Percentiles rank a stretch among this genome's conserved stretches.
These are phyloP conservation scores for Diphasiastrum complanatum DNA, from an alignment of 83 land plant genomes.

Conservation along the genomic window DNA sequence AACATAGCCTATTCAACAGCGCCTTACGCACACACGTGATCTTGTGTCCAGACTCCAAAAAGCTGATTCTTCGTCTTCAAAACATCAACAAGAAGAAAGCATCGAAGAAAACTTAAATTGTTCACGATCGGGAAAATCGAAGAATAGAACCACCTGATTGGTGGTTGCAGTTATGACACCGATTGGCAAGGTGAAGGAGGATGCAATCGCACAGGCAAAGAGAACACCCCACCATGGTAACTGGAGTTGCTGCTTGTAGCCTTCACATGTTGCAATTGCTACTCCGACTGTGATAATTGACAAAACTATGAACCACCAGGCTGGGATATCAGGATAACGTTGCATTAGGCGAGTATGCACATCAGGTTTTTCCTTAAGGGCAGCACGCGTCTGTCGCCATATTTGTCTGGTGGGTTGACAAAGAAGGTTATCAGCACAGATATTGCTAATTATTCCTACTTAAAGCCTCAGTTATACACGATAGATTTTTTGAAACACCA, in stretches of 20 bases:
- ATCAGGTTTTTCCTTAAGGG: constrained; percentile 6
- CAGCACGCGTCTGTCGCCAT: constrained; percentile 7
- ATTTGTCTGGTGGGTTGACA: constrained; percentile 11
- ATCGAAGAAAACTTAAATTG: no score
- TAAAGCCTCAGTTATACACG: not conserved
- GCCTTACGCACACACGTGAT: no score
- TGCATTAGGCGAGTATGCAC: constrained; percentile 12
- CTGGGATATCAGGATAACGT: constrained; percentile 11
- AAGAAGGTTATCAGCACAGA: not conserved
- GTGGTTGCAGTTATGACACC: constrained; percentile 19
- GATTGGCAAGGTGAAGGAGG: constrained; percentile 11
- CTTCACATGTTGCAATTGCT: constrained; percentile 1
- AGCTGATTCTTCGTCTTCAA: no score
- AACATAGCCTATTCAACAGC: no score
- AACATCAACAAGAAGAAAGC: no score
- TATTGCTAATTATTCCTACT: not conserved
- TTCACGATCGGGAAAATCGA: no score
- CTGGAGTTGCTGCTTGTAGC: constrained; percentile 10
- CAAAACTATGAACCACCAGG: constrained; percentile 1
- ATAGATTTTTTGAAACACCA: not conserved
- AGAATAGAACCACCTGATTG: no score
- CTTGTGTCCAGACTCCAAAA: no score
- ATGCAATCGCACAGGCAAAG: constrained; percentile 15
- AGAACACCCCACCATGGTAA: constrained; percentile 22
- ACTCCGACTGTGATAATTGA: not conserved